These are phyloP conservation scores for Forsythia suspensa DNA, from an alignment of 257 asterid genomes.

Conservation along the genomic window DNA sequence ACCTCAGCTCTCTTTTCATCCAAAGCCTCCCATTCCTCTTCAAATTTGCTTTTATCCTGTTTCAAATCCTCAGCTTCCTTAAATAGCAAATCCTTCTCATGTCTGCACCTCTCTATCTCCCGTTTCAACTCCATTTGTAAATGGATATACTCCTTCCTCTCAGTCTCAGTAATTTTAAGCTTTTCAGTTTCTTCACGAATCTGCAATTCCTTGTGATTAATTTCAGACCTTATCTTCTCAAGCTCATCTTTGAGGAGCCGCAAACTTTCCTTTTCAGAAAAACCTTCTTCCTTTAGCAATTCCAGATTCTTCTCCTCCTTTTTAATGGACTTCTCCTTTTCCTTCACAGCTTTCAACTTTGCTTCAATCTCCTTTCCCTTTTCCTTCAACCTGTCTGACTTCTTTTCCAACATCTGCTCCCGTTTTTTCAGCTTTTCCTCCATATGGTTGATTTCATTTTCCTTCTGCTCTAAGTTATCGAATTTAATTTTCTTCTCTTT, in stretches of 20 bases:
- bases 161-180: conserved; percentile 51
- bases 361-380: conserved; percentile 63
- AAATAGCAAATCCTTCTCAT: conserved; percentile 46
- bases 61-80: conserved; percentile 66
- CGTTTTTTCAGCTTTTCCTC: conserved; percentile 66
- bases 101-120: conserved; percentile 67
- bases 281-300: conserved; percentile 37
- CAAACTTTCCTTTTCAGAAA: conserved; percentile 53
- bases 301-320: conserved; percentile 52
- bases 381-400: conserved; percentile 67
- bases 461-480: conserved; percentile 50
- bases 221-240: conserved; percentile 59
- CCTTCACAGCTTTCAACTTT: conserved; percentile 59
- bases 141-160: conserved; percentile 54
- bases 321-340: conserved; percentile 64
- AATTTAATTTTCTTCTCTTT: conserved; percentile 54
- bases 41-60: conserved; percentile 65
- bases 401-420: conserved; percentile 60
- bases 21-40: conserved; percentile 83
- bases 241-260: conserved; percentile 49
- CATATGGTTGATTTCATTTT: conserved; percentile 53
- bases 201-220: conserved; percentile 44
- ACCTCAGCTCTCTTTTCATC: conserved; percentile 69
- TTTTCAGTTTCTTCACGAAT: conserved; percentile 50
- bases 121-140: conserved; percentile 57